These are phyloP conservation scores for Tinospora cordifolia DNA, from an alignment of 164 flowering plant genomes.

Conservation along the genomic window DNA sequence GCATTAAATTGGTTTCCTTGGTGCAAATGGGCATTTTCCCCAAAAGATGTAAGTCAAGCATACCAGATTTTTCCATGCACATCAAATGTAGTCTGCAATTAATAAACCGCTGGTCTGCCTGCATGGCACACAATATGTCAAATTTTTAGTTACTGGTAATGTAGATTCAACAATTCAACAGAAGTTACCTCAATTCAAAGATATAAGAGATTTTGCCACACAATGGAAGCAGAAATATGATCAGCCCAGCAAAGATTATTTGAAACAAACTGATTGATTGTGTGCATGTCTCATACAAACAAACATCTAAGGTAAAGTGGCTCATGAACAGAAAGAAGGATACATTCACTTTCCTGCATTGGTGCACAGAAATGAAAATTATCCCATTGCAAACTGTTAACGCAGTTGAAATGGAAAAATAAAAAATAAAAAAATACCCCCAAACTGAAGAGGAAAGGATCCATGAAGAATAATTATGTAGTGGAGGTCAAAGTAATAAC, in stretches of 20 bases:
- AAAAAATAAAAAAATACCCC: too few species aligned
- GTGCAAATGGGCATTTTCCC: conserved; percentile 19
- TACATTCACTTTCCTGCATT: too few species aligned
- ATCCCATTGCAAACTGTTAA: too few species aligned
- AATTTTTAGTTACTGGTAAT: not conserved
- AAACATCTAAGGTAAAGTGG: not conserved
- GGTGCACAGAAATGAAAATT: not conserved
- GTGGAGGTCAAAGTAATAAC: too few species aligned
- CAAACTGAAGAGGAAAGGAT: too few species aligned
- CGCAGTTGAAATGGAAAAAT: too few species aligned
- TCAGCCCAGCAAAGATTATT: not conserved
- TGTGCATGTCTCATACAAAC: not conserved
- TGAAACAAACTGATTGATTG: not conserved
- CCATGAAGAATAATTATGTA: too few species aligned
- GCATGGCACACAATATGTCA: conserved; percentile 19
- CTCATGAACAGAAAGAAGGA: not conserved
- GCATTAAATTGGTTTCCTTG: conserved; percentile 13
- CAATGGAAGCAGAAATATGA: not conserved
- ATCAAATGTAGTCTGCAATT: conserved; percentile 38
- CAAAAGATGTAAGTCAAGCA: conserved; percentile 19
- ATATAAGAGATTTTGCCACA: not conserved
- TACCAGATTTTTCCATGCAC: conserved; percentile 27
- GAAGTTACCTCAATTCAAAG: not conserved
- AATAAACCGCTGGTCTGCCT: conserved; percentile 49
- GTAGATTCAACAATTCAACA: too few species aligned